Conservation (phyloP, 2,329 filamentous ascomycete genomes). For the Arachnomyces sp. region DNA sequence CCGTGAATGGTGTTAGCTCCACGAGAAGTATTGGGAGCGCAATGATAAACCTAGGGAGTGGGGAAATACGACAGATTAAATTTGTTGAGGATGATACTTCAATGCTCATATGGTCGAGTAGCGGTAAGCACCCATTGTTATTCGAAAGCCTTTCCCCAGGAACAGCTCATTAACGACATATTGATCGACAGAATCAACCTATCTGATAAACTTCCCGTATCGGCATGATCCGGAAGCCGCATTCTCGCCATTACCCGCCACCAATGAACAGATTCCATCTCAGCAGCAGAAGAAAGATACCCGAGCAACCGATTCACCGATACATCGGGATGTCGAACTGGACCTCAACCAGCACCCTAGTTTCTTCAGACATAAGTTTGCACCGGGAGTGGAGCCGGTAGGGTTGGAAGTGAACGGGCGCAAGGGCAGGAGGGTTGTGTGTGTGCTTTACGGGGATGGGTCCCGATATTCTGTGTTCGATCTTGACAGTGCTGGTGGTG, state of each 20-base stretch:
- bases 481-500: constrained; percentile 38
- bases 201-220: constrained; percentile 29
- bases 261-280: constrained; percentile 5
- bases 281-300: too few species aligned
- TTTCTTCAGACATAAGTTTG: constrained; percentile 41
- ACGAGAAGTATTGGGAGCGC: constrained; percentile 25
- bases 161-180: neutral
- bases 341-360: constrained; percentile 9
- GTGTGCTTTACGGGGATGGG: constrained; percentile 47
- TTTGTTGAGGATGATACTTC: constrained; percentile 57
- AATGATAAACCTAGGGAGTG: constrained; percentile 25
- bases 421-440: constrained; percentile 43
- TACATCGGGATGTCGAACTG: too few species aligned
- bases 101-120: constrained; percentile 48
- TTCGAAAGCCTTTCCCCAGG: neutral
- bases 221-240: constrained; percentile 11
- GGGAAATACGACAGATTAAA: constrained; percentile 50
- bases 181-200: constrained; percentile 17
- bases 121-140: constrained; percentile 25
- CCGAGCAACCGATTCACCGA: too few species aligned
- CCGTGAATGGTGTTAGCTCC: constrained; percentile 53
- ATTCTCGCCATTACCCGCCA: constrained; percentile 3
- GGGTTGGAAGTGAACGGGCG: constrained; percentile 49
- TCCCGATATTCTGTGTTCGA: constrained; percentile 50
- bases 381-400: constrained; percentile 34